Evolutionary conservation across 441 rosid genomes (phyloP), one percentile per base, ranked within the genome.

Genomic region (Hypseocharis bilobata): DNA sequence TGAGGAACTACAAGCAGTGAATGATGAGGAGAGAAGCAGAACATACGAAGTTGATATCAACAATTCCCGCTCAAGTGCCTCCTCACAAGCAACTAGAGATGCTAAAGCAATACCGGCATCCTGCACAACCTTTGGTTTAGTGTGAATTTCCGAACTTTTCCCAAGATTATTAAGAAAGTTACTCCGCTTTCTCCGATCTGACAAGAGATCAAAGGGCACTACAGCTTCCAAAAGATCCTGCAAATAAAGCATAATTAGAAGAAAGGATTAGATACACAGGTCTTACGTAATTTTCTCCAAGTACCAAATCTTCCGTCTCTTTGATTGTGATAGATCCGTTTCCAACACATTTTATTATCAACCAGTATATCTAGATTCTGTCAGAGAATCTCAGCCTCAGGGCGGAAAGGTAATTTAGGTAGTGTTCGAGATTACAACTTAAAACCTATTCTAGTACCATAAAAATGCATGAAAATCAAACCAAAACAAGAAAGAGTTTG

Each of bases 151-250:
- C 14, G 83, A 80, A 72, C 79, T 62, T 71, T 73, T 76, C 42
- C 49, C 73, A 65, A 87, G 74, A 74, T 77, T 76, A 63, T 71
- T 69, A 63, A 85, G 80, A 77, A 75, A 87, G 61, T 76, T 68
- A 54, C 70, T 67, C 62, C 81, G 70, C 67, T 84, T 87, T 68
- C 83, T 84, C 45, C 90, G 70, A 80, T 87, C 88, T 65, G 73
- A 67, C 80, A 87, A 71, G 70, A 87, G 68, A 65, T 85, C 93
- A 72, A 84, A 87, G 65, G 93, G 93, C 25, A 87, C 77, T 25
- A 87, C 90, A 45, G 88, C 93, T 74, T 85, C 90, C 82, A 87
- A 71, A 67, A 87, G 85, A 78, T 87, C 88, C 93, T 87, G 82
- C 60, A 80, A 23, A 22, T 4, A 66, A 25, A 58, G 30, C 56